phyloP scores from a whole-genome alignment of 176 grass and related monocot genomes.

The Neostapfia colusana region DNA sequence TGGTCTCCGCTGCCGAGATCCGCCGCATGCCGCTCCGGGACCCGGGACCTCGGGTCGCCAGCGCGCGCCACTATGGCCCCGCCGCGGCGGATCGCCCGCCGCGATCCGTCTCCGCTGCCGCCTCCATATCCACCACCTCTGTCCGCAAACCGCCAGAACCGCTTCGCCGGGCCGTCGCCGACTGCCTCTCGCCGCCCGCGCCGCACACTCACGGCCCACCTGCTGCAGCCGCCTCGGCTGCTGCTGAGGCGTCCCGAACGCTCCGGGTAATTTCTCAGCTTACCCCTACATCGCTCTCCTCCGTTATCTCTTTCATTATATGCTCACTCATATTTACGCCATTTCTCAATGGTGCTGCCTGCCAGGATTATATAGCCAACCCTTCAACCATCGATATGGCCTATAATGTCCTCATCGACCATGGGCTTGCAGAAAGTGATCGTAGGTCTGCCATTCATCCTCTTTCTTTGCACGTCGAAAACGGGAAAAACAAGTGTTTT shows the following conservation, averaged over 20 bases:
- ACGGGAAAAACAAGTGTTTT: too few species aligned
- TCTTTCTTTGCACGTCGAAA: neutral
- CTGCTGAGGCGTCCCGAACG: constrained; percentile 68
- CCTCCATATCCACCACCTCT: constrained; percentile 38
- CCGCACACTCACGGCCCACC: constrained; percentile 66
- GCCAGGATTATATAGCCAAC: constrained; percentile 94
- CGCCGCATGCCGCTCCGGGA: constrained; percentile 66
- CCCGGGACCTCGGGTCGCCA: constrained; percentile 37
- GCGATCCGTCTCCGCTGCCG: too few species aligned
- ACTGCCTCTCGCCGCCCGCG: constrained; percentile 84
- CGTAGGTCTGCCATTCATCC: constrained; percentile 66
- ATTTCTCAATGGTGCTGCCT: too few species aligned
- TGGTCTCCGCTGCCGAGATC: neutral
- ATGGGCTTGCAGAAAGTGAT: constrained; percentile 95
- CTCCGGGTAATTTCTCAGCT: too few species aligned
- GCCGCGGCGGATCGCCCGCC: too few species aligned
- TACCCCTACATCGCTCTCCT: neutral
- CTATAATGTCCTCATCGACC: constrained; percentile 90
- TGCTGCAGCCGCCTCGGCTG: constrained; percentile 46
- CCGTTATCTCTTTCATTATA: neutral
- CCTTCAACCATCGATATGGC: constrained; percentile 85
- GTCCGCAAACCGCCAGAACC: constrained; percentile 81
- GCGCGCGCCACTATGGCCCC: constrained; percentile 55
- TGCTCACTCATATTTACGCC: too few species aligned
- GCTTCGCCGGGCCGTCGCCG: constrained; percentile 79